A percentile compares a stretch with the other conserved stretches of the same genome.
These are phyloP conservation scores for Fusarium sp. DNA, from an alignment of 2,329 filamentous ascomycete genomes.

Conservation along the genomic window DNA sequence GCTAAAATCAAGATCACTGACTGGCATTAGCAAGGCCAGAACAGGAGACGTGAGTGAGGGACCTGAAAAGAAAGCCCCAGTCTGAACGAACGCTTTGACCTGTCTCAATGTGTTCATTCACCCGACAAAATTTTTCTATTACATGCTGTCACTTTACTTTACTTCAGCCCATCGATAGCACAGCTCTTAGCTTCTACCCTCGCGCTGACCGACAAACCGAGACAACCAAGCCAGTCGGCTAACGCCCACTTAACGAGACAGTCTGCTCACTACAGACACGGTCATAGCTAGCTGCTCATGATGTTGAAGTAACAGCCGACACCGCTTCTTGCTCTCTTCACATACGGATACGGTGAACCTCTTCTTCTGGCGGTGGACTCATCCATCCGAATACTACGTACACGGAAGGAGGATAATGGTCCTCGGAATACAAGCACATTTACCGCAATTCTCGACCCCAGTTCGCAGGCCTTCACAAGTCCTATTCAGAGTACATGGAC, in stretches of 20 bases:
- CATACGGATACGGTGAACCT: conserved; percentile 29
- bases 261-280: conserved; percentile 8
- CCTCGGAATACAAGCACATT: not conserved
- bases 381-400: not conserved
- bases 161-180: conserved; percentile 10
- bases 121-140: conserved; percentile 4
- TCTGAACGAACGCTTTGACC: conserved; percentile 32
- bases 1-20: not conserved
- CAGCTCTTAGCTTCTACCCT: conserved; percentile 26
- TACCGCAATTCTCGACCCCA: too few species aligned
- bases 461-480: conserved; percentile 13
- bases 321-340: conserved; percentile 39
- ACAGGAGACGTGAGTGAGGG: not conserved
- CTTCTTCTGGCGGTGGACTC: conserved; percentile 19
- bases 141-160: conserved; percentile 15
- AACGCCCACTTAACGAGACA: conserved; percentile 35
- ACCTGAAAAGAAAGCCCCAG: conserved; percentile 2
- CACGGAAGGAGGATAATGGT: conserved; percentile 12
- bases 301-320: conserved; percentile 32
- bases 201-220: conserved; percentile 40
- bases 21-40: not conserved
- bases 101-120: conserved; percentile 5
- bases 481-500: conserved; percentile 1
- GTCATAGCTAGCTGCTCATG: conserved; percentile 3
- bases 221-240: conserved; percentile 18